Evolutionary conservation across 129 eudicot species (phyloP).

Genomic region (Oenanthe sinensis): DNA sequence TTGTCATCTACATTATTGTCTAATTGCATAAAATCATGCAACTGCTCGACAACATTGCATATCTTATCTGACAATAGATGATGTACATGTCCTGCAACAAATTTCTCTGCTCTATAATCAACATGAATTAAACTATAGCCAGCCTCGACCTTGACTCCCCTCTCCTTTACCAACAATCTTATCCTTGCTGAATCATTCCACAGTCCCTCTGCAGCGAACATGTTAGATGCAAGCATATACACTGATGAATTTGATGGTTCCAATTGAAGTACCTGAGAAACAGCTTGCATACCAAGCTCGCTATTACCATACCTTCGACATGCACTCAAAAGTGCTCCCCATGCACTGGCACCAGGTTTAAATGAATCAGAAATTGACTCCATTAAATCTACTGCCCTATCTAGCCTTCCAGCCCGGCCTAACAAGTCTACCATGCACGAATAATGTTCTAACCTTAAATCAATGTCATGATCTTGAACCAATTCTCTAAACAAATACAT

Average conservation of each 20-base stretch:
- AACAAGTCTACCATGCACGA: slow-evolving; percentile 75
- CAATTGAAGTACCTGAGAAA: slow-evolving; percentile 41
- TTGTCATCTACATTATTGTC: slow-evolving; percentile 9
- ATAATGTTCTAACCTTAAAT: slow-evolving; percentile 53
- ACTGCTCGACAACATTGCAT: slow-evolving; percentile 25
- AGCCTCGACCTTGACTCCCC: slow-evolving; percentile 45
- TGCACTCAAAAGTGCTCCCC: slow-evolving; percentile 82
- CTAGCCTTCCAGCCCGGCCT: slow-evolving; percentile 67
- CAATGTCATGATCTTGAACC: slow-evolving; percentile 31
- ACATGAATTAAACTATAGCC: slow-evolving; percentile 63
- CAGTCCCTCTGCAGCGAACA: slow-evolving; percentile 53
- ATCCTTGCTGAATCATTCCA: slow-evolving; percentile 60
- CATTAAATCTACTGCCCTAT: slow-evolving; percentile 51
- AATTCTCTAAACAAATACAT: slow-evolving; percentile 39
- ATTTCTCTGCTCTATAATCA: slow-evolving; percentile 24
- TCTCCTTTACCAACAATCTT: slow-evolving; percentile 48
- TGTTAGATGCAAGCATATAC: slow-evolving; percentile 67
- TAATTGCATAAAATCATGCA: slow-evolving; percentile 44
- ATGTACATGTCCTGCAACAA: slow-evolving; percentile 48
- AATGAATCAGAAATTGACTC: slow-evolving; percentile 21
- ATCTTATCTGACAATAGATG: slow-evolving; percentile 25
- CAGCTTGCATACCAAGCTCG: slow-evolving; percentile 31
- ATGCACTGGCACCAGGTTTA: slow-evolving; percentile 50
- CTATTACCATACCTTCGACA: slow-evolving; percentile 33
- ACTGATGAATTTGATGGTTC: slow-evolving; percentile 69